Evolutionary conservation across 139 green algal species (phyloP).

Genomic region (Monoraphidium neglectum): DNA sequence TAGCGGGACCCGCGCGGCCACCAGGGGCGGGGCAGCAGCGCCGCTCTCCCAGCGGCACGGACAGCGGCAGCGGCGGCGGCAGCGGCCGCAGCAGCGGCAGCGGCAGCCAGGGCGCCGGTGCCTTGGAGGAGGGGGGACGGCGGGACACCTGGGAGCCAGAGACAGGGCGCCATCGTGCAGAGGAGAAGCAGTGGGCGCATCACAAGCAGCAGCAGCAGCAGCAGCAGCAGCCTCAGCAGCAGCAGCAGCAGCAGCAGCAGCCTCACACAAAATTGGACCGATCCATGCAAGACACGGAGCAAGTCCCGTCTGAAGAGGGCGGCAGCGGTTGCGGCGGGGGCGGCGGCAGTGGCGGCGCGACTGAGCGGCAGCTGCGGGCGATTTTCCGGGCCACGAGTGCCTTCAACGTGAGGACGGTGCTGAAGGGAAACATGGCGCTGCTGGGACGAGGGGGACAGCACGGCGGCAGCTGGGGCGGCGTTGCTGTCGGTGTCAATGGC

Average conservation of each 20-base stretch:
- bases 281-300: no score
- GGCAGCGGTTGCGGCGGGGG: no score
- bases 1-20: slow-evolving; percentile 18
- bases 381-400: slow-evolving; percentile 88
- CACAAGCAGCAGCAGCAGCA: background rate
- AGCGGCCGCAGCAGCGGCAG: background rate
- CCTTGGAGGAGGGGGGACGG: background rate
- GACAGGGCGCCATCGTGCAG: background rate
- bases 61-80: background rate
- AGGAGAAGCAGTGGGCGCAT: background rate
- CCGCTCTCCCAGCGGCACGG: background rate
- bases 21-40: no score
- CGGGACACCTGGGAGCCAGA: background rate
- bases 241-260: slow-evolving; percentile 15
- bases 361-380: slow-evolving; percentile 38
- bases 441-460: slow-evolving; percentile 17
- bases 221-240: background rate
- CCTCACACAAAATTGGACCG: background rate
- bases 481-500: no score
- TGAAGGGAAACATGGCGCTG: slow-evolving; percentile 68
- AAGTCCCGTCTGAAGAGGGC: no score
- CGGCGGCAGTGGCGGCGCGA: background rate
- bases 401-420: slow-evolving; percentile 79
- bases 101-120: background rate
- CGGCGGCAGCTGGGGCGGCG: no score